Percentiles rank a stretch among this genome's conserved stretches.
phyloP scores from a whole-genome alignment of 2,329 filamentous ascomycete genomes.

The Hortaea sp. region DNA sequence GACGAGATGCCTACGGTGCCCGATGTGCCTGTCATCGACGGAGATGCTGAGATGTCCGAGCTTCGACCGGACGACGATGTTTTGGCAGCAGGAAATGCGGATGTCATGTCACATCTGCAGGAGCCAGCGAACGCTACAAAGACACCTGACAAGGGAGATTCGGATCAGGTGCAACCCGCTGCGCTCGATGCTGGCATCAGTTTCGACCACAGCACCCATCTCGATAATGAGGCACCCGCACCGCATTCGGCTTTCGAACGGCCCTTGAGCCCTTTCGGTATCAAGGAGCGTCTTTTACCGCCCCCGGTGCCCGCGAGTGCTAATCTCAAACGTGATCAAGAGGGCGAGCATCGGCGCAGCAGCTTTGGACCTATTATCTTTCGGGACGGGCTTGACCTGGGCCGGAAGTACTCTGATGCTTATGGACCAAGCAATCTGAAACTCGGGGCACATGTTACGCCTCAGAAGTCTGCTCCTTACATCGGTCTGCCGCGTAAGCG shows the following conservation, averaged over 20 bases:
- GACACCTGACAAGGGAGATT: neutral
- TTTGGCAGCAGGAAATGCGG: no score
- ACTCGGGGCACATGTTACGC: neutral
- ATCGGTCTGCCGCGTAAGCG: slow-evolving; percentile 5
- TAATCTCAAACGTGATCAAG: slow-evolving; percentile 1
- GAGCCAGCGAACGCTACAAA: neutral
- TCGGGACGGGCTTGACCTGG: slow-evolving; percentile 36
- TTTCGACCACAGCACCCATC: neutral
- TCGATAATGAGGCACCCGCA: neutral
- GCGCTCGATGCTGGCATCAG: neutral
- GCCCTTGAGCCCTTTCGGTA: slow-evolving; percentile 30
- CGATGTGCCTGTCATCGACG: neutral
- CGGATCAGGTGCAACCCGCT: neutral
- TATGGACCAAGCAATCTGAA: neutral
- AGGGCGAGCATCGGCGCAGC: slow-evolving; percentile 15
- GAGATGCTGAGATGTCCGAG: neutral
- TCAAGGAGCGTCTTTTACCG: slow-evolving; percentile 39
- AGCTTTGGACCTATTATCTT: slow-evolving; percentile 46
- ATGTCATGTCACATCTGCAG: no score
- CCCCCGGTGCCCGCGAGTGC: slow-evolving; percentile 25
- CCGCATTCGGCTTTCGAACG: slow-evolving; percentile 7
- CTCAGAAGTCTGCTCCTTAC: neutral
- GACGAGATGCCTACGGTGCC: slow-evolving; percentile 1
- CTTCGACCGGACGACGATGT: neutral
- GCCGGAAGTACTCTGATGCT: slow-evolving; percentile 39